Percentiles rank a stretch among this genome's conserved stretches.
These are phyloP conservation scores for Yarrowia hollandica DNA, from an alignment of 805 yeast species.

Conservation along the genomic window DNA sequence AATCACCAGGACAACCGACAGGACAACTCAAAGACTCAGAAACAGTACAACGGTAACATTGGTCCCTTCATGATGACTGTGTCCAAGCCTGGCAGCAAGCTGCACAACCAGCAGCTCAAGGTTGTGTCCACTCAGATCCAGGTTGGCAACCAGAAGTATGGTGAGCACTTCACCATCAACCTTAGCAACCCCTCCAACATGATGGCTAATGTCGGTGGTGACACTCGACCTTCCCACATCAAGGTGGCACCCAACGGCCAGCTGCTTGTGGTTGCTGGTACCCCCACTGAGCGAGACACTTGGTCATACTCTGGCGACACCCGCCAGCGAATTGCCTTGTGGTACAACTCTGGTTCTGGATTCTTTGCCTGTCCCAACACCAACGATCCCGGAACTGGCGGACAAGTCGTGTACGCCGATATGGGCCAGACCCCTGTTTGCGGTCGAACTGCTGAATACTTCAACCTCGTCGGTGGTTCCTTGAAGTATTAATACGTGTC, in stretches of 20 bases:
- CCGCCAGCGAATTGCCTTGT: slow-evolving; percentile 13
- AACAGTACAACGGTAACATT: slow-evolving; percentile 4
- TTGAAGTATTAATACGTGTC: not conserved
- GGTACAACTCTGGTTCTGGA: slow-evolving; percentile 18
- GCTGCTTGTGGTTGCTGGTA: slow-evolving; percentile 9
- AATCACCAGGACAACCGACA: slow-evolving; percentile 18
- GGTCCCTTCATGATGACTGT: slow-evolving; percentile 23
- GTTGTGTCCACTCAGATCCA: slow-evolving; percentile 17
- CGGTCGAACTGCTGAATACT: slow-evolving; percentile 20
- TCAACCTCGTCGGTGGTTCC: slow-evolving; percentile 17
- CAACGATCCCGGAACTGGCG: slow-evolving; percentile 7
- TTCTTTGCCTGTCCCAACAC: slow-evolving; percentile 17
- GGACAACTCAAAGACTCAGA: slow-evolving; percentile 22
- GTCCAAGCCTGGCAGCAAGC: slow-evolving; percentile 8
- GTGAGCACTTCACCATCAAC: slow-evolving; percentile 23
- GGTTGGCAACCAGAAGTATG: slow-evolving; percentile 21
- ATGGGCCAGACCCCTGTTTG: slow-evolving; percentile 17
- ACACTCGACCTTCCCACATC: slow-evolving; percentile 19
- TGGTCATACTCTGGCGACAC: slow-evolving; percentile 24
- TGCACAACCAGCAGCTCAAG: slow-evolving; percentile 20
- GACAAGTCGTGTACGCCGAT: slow-evolving; percentile 13
- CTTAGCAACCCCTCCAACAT: slow-evolving; percentile 20
- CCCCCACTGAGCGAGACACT: not conserved
- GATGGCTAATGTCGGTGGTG: slow-evolving; percentile 22
- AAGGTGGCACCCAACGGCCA: slow-evolving; percentile 12